Evolutionary conservation across 2,329 filamentous ascomycete species (phyloP).

Genomic region (Stylonectria norvegica): DNA sequence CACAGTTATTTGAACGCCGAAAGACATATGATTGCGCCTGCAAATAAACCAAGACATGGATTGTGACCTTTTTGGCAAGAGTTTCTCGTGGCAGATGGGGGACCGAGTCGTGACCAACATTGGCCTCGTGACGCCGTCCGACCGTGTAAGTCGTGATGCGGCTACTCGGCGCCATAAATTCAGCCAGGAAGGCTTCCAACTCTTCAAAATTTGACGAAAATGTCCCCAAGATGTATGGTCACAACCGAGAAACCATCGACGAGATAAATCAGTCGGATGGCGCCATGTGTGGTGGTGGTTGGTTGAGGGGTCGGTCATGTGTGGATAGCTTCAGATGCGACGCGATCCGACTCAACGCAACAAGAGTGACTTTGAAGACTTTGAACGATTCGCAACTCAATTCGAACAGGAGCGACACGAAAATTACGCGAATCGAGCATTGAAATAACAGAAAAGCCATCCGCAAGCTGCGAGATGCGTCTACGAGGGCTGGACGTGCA

Average conservation of each 20-base stretch:
- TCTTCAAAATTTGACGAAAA: slow-evolving; percentile 19
- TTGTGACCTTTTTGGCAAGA: too few relatives aligned
- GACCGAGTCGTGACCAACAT: slow-evolving; percentile 5
- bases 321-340: slow-evolving; percentile 35
- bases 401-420: slow-evolving; percentile 10
- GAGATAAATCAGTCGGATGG: slow-evolving; percentile 4
- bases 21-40: too few relatives aligned
- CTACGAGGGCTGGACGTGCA: slow-evolving; percentile 7
- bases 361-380: slow-evolving; percentile 30
- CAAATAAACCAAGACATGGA: too few relatives aligned
- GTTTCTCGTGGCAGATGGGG: too few relatives aligned
- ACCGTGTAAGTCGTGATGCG: slow-evolving; percentile 26
- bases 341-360: slow-evolving; percentile 15
- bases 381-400: slow-evolving; percentile 5
- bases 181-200: slow-evolving; percentile 1
- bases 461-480: slow-evolving; percentile 8
- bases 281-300: slow-evolving; percentile 18
- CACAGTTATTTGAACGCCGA: too few relatives aligned
- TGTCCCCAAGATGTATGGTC: slow-evolving; percentile 2
- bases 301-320: slow-evolving; percentile 21
- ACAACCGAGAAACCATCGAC: not conserved
- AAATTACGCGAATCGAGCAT: slow-evolving; percentile 8
- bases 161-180: slow-evolving; percentile 6
- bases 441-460: slow-evolving; percentile 16
- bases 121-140: slow-evolving; percentile 22